Evolutionary conservation across 176 grass and related monocot genomes (phyloP), one percentile per base, ranked within the genome.

Genomic region (Chloris gayana): DNA sequence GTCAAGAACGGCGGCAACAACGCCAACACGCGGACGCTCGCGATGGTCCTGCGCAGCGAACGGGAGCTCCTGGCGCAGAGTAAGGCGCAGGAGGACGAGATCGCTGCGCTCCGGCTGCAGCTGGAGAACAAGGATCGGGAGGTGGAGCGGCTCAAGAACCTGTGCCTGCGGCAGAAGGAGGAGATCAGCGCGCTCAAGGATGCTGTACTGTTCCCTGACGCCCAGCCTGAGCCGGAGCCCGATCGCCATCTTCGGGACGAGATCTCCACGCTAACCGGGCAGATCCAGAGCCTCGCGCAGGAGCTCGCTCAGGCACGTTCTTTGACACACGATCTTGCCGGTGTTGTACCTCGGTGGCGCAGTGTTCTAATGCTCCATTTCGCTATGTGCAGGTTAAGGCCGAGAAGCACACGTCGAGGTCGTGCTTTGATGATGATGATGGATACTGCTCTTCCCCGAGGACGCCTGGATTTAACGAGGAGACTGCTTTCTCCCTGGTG

Each of bases 61-160:
- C 87, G 96, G 77, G 92, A 99, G 86, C 96, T 99, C 70, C 86
- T 99, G 10, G 33, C 82, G 14, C 96, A 95, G 77, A 93, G 74
- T 82, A 95, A 93, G 85, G 90, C 91, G 76, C 88, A 85, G 64
- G 92, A 99, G 50, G 88, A 85, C 39, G 90, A 95, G 82, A 99
- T 99, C 72, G 82, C 78, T 26, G 84, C 88, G 29, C 86, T 99
- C 25, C 90, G 72, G 8, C 77, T 91, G 59, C 83, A 91, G 75
- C 74, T 99, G 12, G 79, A 91, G 49, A 77, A 91, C 27, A 95
- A 89, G 81, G 85, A 93, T 72, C 42, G 37, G 9, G 86, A 99
- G 75, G 92, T 95, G n/a, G 96, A 99, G 84, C 91, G 91, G 82
- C 86, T 99, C 69, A 98, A 93, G 75, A 79, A 98, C 46, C 72